A percentile compares a stretch with the other conserved stretches of the same genome.
These are phyloP conservation scores for Cladosporium austrohemisphaericum DNA, from an alignment of 2,329 filamentous ascomycete species.

Conservation along the genomic window DNA sequence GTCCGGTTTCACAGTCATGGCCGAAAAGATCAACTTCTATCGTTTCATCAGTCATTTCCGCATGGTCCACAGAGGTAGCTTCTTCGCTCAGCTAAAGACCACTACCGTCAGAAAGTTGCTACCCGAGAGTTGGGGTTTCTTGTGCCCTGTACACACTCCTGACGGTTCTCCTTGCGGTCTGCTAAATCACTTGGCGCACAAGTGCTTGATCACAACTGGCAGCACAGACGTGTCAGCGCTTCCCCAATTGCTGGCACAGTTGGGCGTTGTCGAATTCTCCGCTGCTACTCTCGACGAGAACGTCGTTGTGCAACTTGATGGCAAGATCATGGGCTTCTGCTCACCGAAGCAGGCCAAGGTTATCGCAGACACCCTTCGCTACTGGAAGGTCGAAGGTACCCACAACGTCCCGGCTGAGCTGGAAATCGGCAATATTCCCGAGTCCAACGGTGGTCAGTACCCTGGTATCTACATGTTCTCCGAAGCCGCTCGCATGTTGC, in stretches of 20 bases:
- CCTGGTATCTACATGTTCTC: constrained; percentile 94
- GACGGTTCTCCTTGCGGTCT: constrained; percentile 94
- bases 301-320: constrained; percentile 86
- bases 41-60: constrained; percentile 98
- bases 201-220: constrained; percentile 82
- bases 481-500: constrained; percentile 77
- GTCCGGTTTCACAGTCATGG: constrained; percentile 92
- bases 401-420: constrained; percentile 77
- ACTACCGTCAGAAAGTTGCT: constrained; percentile 93
- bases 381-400: constrained; percentile 90
- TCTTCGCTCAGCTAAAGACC: constrained; percentile 96
- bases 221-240: constrained; percentile 70
- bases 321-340: constrained; percentile 85
- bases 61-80: constrained; percentile 97
- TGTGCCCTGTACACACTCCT: constrained; percentile 95
- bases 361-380: constrained; percentile 81
- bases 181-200: constrained; percentile 91
- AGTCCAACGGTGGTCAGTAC: constrained; percentile 87
- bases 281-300: constrained; percentile 78
- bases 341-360: constrained; percentile 74
- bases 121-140: constrained; percentile 95
- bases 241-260: constrained; percentile 68
- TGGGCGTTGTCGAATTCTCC: constrained; percentile 73
- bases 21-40: constrained; percentile 98
- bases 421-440: constrained; percentile 88